phyloP scores from a whole-genome alignment of 805 yeast species.

The Candida maris region DNA sequence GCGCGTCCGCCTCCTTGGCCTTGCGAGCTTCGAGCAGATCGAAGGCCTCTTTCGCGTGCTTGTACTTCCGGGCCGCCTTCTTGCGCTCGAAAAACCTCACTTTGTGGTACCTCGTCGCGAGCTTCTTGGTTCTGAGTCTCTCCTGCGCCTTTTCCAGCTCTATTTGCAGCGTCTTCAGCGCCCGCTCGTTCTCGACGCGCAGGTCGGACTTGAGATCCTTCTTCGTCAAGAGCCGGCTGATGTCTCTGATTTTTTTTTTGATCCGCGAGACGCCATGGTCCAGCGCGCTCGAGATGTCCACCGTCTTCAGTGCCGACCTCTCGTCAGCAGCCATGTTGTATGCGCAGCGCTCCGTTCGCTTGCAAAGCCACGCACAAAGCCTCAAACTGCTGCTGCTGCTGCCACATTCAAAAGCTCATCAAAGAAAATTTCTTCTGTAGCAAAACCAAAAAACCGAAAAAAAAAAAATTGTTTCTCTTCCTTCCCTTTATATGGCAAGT shows the following conservation, averaged over 20 bases:
- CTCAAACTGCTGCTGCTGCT: too few species aligned
- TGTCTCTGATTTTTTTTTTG: constrained; percentile 83
- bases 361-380: too few species aligned
- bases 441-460: too few species aligned
- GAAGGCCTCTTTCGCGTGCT: constrained; percentile 41
- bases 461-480: too few species aligned
- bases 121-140: constrained; percentile 38
- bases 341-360: too few species aligned
- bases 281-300: constrained; percentile 29
- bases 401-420: too few species aligned
- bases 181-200: constrained; percentile 44
- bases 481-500: too few species aligned
- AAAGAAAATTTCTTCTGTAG: too few species aligned
- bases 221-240: constrained; percentile 61
- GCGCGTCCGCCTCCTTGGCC: constrained; percentile 15
- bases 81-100: constrained; percentile 87
- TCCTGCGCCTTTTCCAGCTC: constrained; percentile 42
- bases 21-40: constrained; percentile 34
- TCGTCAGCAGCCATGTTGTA: background rate
- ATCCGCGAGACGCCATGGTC: constrained; percentile 46
- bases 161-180: constrained; percentile 42
- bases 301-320: constrained; percentile 7
- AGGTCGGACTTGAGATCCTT: constrained; percentile 56
- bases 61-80: constrained; percentile 73
- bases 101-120: constrained; percentile 80